Conservation (phyloP, 164 flowering plant genomes). For the Nelumbo lutea region DNA sequence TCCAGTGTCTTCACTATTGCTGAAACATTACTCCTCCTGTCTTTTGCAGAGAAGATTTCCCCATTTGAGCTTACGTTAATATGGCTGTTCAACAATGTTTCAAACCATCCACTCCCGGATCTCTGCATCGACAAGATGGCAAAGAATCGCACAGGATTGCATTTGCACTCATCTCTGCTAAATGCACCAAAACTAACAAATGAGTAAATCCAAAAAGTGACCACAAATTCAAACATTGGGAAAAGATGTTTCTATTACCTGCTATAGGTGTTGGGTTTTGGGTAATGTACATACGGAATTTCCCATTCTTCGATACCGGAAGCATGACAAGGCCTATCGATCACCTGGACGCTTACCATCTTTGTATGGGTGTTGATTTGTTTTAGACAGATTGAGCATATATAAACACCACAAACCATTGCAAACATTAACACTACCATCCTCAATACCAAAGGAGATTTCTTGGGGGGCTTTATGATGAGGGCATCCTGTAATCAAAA, state of each 20-base stretch:
- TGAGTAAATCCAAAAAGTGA: background rate
- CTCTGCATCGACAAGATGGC: conserved; percentile 55
- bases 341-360: conserved; percentile 19
- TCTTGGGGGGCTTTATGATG: conserved; percentile 44
- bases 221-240: background rate
- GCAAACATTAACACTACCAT: conserved; percentile 41
- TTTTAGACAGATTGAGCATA: conserved; percentile 45
- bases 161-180: conserved; percentile 44
- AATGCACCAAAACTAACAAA: conserved; percentile 7
- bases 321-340: conserved; percentile 22
- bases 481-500: conserved; percentile 37
- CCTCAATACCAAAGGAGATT: conserved; percentile 37
- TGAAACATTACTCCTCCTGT: conserved; percentile 38
- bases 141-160: conserved; percentile 49
- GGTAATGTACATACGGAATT: conserved; percentile 48
- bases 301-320: conserved; percentile 29
- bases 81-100: conserved; percentile 49
- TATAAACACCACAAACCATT: conserved; percentile 51
- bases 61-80: conserved; percentile 49
- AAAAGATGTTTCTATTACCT: conserved; percentile 28
- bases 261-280: conserved; percentile 47
- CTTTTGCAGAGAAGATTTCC: conserved; percentile 37
- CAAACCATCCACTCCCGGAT: conserved; percentile 64
- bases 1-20: conserved; percentile 35
- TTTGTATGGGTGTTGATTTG: conserved; percentile 28